Conservation (phyloP, 257 asterid genomes). For the Solanum rostratum region DNA sequence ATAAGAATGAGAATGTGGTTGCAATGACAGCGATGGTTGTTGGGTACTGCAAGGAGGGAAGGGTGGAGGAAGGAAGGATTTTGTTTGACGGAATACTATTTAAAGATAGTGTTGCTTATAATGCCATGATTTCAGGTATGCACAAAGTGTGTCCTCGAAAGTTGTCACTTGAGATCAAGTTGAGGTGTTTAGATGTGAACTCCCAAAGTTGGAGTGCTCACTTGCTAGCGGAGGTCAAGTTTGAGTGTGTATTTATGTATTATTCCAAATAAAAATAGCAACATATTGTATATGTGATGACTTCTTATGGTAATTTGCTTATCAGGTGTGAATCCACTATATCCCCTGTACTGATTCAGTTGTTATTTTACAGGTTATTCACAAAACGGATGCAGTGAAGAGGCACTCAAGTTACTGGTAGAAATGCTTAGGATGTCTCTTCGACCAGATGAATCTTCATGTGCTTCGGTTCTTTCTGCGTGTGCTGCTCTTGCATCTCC, state of each 20-base stretch:
- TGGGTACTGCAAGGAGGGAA: conserved; percentile 6
- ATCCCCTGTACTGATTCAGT: neutral
- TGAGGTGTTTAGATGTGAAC: neutral
- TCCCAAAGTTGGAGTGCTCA: neutral
- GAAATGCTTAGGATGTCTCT: conserved; percentile 2
- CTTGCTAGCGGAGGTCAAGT: neutral
- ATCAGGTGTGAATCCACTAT: neutral
- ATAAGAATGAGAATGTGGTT: conserved; percentile 3
- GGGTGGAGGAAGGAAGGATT: conserved; percentile 1
- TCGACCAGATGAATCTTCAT: conserved; percentile 1
- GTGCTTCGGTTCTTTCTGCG: conserved; percentile 2
- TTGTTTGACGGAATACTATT: neutral
- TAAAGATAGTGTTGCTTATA: conserved; percentile 4
- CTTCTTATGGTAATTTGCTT: neutral
- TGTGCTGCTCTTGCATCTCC: conserved; percentile 5
- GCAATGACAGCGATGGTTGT: conserved; percentile 1
- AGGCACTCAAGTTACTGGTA: conserved; percentile 2
- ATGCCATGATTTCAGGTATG: conserved; percentile 6
- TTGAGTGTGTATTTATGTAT: neutral
- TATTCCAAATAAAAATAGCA: neutral
- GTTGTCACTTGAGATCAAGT: neutral
- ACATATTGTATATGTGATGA: neutral
- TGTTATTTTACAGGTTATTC: neutral
- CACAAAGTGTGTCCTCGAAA: neutral
- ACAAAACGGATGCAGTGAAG: neutral